Percentiles rank a stretch among this genome's conserved stretches.
Conservation (phyloP, 768 basidiomycete species). For the Peribolospora kevripleyi region DNA sequence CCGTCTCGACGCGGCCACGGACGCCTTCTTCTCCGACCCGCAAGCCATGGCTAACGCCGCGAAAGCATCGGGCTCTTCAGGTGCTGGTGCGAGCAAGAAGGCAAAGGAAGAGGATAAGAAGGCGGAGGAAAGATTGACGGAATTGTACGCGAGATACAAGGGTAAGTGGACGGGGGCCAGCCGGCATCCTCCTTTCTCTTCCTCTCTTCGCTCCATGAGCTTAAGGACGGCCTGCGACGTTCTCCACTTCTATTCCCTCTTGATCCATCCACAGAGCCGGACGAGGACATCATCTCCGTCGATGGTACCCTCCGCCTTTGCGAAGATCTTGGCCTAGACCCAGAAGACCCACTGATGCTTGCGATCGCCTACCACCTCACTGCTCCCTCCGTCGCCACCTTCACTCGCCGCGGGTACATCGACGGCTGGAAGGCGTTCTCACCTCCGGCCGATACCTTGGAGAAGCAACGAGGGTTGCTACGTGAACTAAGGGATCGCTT, state of each 20-base stretch:
- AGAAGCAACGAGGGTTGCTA: too few relatives aligned
- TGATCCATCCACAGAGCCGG: slow-evolving; percentile 26
- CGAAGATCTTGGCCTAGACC: slow-evolving; percentile 40
- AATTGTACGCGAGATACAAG: slow-evolving; percentile 44
- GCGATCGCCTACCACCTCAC: slow-evolving; percentile 59
- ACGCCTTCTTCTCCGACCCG: slow-evolving; percentile 12
- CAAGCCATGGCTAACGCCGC: neutral
- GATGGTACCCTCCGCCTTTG: slow-evolving; percentile 63
- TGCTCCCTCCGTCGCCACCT: slow-evolving; percentile 46
- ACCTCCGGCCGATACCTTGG: too few relatives aligned
- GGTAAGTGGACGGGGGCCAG: slow-evolving; percentile 21
- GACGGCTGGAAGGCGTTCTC: slow-evolving; percentile 44
- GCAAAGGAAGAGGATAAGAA: neutral
- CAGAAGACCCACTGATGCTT: slow-evolving; percentile 59
- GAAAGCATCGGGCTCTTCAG: neutral
- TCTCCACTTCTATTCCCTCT: neutral
- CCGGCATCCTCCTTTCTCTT: neutral
- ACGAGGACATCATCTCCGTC: slow-evolving; percentile 39
- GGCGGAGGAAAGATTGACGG: slow-evolving; percentile 25
- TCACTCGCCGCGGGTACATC: slow-evolving; percentile 45
- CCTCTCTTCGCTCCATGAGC: neutral
- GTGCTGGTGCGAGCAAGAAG: too few relatives aligned
- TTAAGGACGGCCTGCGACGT: neutral
- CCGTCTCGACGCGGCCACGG: slow-evolving; percentile 10
- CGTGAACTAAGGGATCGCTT: too few relatives aligned